Evolutionary conservation across 2,329 filamentous ascomycete species (phyloP).

Genomic region (Fusarium siculi): DNA sequence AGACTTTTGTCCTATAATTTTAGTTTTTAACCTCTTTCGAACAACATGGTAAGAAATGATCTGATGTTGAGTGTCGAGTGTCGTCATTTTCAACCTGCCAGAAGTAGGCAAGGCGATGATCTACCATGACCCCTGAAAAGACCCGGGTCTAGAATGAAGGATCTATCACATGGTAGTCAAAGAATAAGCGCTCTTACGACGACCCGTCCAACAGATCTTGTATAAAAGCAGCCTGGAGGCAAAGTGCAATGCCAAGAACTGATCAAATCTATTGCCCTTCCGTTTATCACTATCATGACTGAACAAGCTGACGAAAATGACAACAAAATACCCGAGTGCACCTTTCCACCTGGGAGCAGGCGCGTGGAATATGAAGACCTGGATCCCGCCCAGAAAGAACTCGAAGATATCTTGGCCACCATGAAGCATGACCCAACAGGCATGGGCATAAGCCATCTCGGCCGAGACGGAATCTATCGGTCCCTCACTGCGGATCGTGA

Average conservation of each 20-base stretch:
- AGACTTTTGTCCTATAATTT: no score
- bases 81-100: background rate
- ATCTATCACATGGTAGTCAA: background rate
- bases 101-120: background rate
- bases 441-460: constrained; percentile 11
- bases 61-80: background rate
- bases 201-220: rapidly evolving
- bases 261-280: background rate
- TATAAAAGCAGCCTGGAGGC: background rate
- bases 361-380: constrained; percentile 1
- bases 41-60: background rate
- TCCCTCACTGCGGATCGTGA: constrained; percentile 26
- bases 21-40: background rate
- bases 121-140: background rate
- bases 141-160: constrained; percentile 5
- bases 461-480: constrained; percentile 32
- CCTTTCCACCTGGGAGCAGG: background rate
- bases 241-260: background rate
- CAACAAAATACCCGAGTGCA: background rate
- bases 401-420: background rate
- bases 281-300: background rate
- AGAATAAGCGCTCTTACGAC: background rate
- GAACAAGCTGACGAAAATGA: background rate
- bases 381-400: background rate
- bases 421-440: background rate